Evolutionary conservation across 768 basidiomycete genomes (phyloP).

Genomic region (Phylloporus sp.): DNA sequence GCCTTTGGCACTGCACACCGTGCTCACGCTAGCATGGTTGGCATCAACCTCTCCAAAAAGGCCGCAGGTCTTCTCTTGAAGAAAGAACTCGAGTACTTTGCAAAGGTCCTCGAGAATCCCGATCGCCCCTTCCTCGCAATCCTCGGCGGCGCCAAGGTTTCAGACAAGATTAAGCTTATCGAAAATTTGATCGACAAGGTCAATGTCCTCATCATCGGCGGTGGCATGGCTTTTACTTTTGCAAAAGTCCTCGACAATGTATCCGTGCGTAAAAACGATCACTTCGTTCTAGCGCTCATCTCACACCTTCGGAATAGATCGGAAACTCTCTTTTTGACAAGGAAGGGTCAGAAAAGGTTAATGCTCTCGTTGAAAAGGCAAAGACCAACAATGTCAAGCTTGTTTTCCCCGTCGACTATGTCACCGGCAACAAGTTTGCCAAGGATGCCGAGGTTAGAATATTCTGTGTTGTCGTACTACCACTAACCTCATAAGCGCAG

Average conservation of each 20-base stretch:
- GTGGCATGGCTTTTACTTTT: conserved; percentile 99
- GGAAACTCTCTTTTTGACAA: conserved; percentile 93
- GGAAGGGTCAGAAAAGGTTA: conserved; percentile 84
- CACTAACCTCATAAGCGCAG: conserved; percentile 35
- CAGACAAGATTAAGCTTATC: conserved; percentile 98
- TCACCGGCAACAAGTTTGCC: conserved; percentile 93
- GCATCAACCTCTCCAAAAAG: conserved; percentile 85
- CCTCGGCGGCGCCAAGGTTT: conserved; percentile 97
- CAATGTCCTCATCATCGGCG: conserved; percentile 92
- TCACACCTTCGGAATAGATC: conserved; percentile 46
- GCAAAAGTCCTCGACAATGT: conserved; percentile 87
- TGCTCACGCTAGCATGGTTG: conserved; percentile 98
- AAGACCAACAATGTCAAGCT: conserved; percentile 88
- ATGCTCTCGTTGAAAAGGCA: conserved; percentile 82
- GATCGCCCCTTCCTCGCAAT: conserved; percentile 97
- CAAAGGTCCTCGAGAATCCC: conserved; percentile 93
- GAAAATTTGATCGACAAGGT: conserved; percentile 99
- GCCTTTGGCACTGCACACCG: conserved; percentile 99
- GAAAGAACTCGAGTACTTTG: conserved; percentile 98
- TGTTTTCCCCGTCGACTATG: conserved; percentile 92
- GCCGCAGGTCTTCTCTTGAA: conserved; percentile 97
- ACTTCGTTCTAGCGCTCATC: neutral
- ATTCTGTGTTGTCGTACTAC: neutral
- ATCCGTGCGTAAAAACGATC: conserved; percentile 41
- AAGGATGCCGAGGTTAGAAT: conserved; percentile 75